Evolutionary conservation across 805 yeast genomes (phyloP).

Genomic region (Hanseniaspora pseudoguilliermondii): DNA sequence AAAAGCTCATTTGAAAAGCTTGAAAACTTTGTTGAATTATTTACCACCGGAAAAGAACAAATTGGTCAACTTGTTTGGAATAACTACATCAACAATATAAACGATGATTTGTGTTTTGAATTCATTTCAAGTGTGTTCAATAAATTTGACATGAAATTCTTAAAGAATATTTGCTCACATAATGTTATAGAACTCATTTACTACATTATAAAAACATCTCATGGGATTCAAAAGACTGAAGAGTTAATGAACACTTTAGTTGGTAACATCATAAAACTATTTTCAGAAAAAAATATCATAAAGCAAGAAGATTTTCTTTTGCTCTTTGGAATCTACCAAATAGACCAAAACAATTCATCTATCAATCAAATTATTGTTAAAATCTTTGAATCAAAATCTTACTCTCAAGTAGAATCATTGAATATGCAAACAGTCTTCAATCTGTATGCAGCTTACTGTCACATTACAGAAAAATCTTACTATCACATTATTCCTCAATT

Average conservation of each 20-base stretch:
- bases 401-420: background rate
- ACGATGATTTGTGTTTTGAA: background rate
- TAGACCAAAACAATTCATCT: background rate
- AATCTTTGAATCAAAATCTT: background rate
- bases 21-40: slow-evolving; percentile 1
- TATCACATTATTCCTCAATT: background rate
- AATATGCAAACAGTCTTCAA: background rate
- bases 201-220: background rate
- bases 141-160: background rate
- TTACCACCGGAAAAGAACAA: background rate
- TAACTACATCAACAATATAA: slow-evolving; percentile 3
- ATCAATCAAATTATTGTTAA: background rate
- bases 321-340: background rate
- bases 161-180: background rate
- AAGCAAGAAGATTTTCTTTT: background rate
- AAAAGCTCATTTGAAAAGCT: slow-evolving; percentile 1
- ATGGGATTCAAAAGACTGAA: background rate
- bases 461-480: background rate
- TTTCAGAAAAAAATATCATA: background rate
- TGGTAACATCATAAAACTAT: background rate
- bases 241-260: background rate
- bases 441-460: background rate
- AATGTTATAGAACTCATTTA: background rate
- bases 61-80: slow-evolving; percentile 1
- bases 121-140: background rate